These are phyloP conservation scores for Chytridium lagenaria DNA, from an alignment of 371 early-diverging fungal species.

Conservation along the genomic window DNA sequence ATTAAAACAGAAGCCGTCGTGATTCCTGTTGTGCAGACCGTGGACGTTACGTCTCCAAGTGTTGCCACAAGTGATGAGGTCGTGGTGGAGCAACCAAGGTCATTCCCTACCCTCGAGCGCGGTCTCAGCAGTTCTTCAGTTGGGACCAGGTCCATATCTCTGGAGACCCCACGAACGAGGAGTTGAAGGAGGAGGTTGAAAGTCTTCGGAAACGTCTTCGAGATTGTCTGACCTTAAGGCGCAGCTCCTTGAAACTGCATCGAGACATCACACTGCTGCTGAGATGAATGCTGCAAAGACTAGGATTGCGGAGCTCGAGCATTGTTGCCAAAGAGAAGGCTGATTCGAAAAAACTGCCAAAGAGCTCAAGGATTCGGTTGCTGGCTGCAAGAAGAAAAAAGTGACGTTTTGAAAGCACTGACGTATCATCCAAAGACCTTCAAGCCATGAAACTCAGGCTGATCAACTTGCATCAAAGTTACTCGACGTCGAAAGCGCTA, in stretches of 20 bases:
- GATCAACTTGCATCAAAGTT: too few relatives aligned
- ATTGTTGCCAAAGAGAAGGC: not conserved
- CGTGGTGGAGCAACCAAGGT: too few relatives aligned
- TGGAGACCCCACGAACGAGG: not conserved
- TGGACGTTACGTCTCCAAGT: too few relatives aligned
- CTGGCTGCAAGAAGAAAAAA: too few relatives aligned
- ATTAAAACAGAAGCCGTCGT: too few relatives aligned
- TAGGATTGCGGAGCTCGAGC: conserved; percentile 20
- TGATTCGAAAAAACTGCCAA: not conserved
- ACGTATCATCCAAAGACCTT: too few relatives aligned
- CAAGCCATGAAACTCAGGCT: too few relatives aligned
- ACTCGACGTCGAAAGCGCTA: too few relatives aligned
- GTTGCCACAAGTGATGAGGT: too few relatives aligned
- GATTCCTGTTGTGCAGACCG: too few relatives aligned
- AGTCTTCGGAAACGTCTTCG: conserved; percentile 25
- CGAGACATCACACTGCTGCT: conserved; percentile 30
- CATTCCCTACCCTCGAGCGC: too few relatives aligned
- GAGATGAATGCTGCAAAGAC: conserved; percentile 28
- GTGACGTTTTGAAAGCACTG: too few relatives aligned
- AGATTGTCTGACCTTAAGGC: conserved; percentile 31
- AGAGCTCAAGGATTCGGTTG: not conserved
- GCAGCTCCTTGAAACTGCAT: conserved; percentile 31
- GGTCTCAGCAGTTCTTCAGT: not conserved
- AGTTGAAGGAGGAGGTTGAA: conserved; percentile 27
- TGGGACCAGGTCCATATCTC: not conserved